phyloP scores from a whole-genome alignment of 495 filamentous ascomycete genomes.

The Aspergillus taichungensis region DNA sequence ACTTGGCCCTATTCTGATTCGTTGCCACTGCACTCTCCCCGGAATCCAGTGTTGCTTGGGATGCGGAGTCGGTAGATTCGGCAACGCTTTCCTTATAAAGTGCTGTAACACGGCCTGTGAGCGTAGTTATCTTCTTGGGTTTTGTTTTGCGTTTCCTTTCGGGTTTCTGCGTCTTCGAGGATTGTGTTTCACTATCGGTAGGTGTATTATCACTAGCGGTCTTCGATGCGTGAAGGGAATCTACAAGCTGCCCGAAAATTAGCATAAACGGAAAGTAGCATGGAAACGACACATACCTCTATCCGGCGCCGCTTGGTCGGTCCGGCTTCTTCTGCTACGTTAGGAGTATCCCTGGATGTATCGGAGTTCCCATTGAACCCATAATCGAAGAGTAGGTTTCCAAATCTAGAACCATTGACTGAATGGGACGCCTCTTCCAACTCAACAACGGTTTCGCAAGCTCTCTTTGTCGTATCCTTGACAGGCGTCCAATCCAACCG shows the following conservation, averaged over 20 bases:
- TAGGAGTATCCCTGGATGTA: constrained; percentile 3
- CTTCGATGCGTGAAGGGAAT: constrained; percentile 10
- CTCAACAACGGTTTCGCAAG: not conserved
- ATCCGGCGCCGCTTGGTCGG: constrained; percentile 37
- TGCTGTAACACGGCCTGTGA: constrained; percentile 77
- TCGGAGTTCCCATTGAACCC: constrained; percentile 19
- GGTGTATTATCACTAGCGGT: constrained; percentile 5
- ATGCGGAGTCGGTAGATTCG: constrained; percentile 4
- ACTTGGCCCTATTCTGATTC: constrained; percentile 6
- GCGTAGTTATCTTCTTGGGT: constrained; percentile 70
- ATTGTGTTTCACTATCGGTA: constrained; percentile 6
- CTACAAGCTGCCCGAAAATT: constrained; percentile 18
- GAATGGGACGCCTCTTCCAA: constrained; percentile 4
- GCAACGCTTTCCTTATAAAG: constrained; percentile 42
- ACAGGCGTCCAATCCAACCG: constrained; percentile 40
- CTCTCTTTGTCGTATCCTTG: constrained; percentile 10
- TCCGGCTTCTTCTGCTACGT: constrained; percentile 7
- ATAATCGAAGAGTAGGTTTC: constrained; percentile 24
- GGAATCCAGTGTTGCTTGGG: constrained; percentile 16
- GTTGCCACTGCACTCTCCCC: constrained; percentile 6
- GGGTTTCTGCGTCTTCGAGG: constrained; percentile 5
- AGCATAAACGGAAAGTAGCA: not conserved
- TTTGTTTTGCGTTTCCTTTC: constrained; percentile 45
- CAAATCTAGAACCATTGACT: constrained; percentile 11
- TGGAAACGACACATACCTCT: constrained; percentile 21